These are phyloP conservation scores for Aureobasidium pullulans DNA, from an alignment of 2,329 filamentous ascomycete genomes.

Conservation along the genomic window DNA sequence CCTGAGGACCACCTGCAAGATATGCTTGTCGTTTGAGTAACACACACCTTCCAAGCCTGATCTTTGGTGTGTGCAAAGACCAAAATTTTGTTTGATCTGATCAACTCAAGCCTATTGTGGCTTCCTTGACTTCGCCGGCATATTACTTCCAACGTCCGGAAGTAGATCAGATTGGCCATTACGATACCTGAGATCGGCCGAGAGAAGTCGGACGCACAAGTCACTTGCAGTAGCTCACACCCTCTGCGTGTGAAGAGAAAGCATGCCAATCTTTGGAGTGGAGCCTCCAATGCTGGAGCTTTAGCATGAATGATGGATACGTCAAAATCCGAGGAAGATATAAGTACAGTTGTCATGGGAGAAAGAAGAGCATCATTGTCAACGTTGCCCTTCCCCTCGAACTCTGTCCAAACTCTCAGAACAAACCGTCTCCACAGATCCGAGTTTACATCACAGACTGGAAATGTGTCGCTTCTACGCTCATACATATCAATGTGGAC, in stretches of 20 bases:
- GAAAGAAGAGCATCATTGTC: not conserved
- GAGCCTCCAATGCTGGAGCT: not conserved
- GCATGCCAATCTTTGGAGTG: not conserved
- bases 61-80: not conserved
- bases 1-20: not conserved
- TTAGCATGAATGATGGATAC: not conserved
- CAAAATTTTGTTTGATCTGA: not conserved
- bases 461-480: conserved; percentile 43
- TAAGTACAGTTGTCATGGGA: not conserved
- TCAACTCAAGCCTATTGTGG: not conserved
- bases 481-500: conserved; percentile 39
- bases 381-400: not conserved
- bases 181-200: not conserved
- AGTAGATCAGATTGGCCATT: not conserved
- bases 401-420: not conserved
- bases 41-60: not conserved
- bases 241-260: not conserved
- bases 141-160: not conserved
- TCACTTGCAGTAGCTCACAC: not conserved
- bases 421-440: too few relatives aligned
- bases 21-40: not conserved
- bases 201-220: not conserved
- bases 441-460: not conserved
- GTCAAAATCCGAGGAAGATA: not conserved
- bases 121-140: not conserved